Base-by-base conservation (phyloP, 805 yeast species). In the Priceomyces melissophilus region DNA sequence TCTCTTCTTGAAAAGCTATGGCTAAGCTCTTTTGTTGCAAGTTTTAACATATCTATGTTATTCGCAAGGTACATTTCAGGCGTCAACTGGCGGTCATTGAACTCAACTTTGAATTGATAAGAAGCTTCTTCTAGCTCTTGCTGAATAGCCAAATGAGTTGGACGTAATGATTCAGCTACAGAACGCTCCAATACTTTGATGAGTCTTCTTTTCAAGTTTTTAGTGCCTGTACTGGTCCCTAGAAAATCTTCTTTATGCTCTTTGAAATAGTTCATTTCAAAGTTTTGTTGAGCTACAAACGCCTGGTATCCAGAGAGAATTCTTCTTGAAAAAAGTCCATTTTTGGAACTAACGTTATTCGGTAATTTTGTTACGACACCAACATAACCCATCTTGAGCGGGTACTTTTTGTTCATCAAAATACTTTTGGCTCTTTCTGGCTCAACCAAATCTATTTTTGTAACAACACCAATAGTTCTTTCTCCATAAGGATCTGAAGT, bases 361-460 rank as follows among this genome's bases (percentile, higher is more conserved):
- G 93, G 96, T 0, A 86, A 76, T 49, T 80, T 85, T 2, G 97
- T 87, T 13, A 95, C 84, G n/a, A 95, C 98, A 42, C 99, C 99
- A 14, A 93, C 98, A 58, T 93, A 93, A 0, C 99, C 99, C 96
- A 93, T 87, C 53, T 77, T 81, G 45, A 93, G 69, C 0, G 99
- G 98, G 55, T 95, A 95, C 54, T 82, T 86, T 48, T 75, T 80
- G 62, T 91, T 91, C 23, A 76, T 73, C 45, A 93, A 67, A 14
- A 87, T 77, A 6, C 67, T 71, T 37, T 78, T 75, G 0, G 96
- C 99, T 11, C 71, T 62, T 34, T 74, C 75, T 0, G 96, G 84
- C 16, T 82, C 85, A 2, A 95, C 96, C 39, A 93, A 72, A 63
- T 93, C 99, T 60, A 95, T 63, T 58, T 93, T 93, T 3, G 99